Evolutionary conservation across 2,329 filamentous ascomycete species (phyloP).

Genomic region (Fusarium sp.): DNA sequence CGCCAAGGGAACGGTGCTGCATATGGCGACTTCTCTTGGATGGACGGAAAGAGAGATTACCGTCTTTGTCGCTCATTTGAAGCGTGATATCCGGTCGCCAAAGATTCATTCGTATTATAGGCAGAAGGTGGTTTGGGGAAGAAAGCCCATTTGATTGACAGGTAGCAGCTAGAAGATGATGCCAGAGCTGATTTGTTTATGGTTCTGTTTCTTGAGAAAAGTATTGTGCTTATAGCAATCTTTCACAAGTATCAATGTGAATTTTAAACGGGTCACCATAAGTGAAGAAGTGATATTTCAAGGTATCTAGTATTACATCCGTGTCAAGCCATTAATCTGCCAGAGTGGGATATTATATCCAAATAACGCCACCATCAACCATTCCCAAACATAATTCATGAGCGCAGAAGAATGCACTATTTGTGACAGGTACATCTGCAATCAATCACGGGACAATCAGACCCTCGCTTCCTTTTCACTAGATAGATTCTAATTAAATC

Average conservation of each 20-base stretch:
- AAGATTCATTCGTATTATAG: slow-evolving; percentile 19
- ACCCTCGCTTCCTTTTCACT: slow-evolving; percentile 17
- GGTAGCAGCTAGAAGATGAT: too few species aligned
- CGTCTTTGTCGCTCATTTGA: background rate
- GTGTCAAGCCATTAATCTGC: too few species aligned
- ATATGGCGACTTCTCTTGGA: too few species aligned
- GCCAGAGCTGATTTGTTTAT: too few species aligned
- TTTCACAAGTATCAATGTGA: too few species aligned
- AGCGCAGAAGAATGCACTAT: background rate
- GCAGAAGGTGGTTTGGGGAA: slow-evolving; percentile 17
- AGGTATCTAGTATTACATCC: too few species aligned
- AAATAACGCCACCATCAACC: background rate
- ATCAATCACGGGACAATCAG: slow-evolving; percentile 8
- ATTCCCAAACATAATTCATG: background rate
- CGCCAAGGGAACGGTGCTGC: too few species aligned
- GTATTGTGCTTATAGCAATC: too few species aligned
- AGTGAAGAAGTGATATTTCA: too few species aligned
- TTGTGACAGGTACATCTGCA: slow-evolving; percentile 18
- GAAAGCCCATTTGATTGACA: background rate
- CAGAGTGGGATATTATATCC: background rate
- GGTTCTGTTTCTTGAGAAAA: too few species aligned
- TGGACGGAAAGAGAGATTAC: too few species aligned
- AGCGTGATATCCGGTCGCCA: background rate
- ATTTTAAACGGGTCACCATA: too few species aligned
- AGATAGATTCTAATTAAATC: slow-evolving; percentile 17